Evolutionary conservation across 495 filamentous ascomycete species (phyloP).

Genomic region (Lichina pygmaea): DNA sequence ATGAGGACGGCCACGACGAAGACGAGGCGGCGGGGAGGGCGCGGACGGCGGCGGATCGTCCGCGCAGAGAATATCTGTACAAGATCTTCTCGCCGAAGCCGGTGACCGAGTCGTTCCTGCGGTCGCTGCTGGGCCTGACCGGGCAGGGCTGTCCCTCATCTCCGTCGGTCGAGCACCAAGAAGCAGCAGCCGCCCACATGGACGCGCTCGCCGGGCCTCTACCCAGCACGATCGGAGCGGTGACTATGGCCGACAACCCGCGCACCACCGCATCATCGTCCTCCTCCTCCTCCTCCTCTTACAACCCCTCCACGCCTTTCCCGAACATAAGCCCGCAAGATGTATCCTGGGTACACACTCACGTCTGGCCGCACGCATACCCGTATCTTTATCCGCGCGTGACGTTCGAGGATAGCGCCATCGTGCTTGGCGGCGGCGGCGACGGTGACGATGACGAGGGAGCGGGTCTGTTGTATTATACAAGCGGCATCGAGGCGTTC

Average conservation of each 20-base stretch:
- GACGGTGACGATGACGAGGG: not conserved
- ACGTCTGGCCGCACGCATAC: constrained; percentile 50
- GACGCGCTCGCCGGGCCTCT: not conserved
- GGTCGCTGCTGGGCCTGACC: constrained; percentile 17
- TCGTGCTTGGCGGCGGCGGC: constrained; percentile 20
- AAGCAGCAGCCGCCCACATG: no score
- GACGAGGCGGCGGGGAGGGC: not conserved
- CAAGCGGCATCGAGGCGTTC: constrained; percentile 78
- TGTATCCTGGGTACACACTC: constrained; percentile 54
- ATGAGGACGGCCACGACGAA: no score
- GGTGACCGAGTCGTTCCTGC: constrained; percentile 35
- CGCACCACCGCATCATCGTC: no score
- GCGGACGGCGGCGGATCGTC: not conserved
- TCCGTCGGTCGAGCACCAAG: no score
- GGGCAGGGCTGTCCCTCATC: not conserved
- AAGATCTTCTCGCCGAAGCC: constrained; percentile 76
- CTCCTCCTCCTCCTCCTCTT: no score
- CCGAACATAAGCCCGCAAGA: constrained; percentile 11
- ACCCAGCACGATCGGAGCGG: not conserved
- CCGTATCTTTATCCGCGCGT: constrained; percentile 58
- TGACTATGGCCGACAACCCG: not conserved
- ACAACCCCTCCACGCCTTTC: no score
- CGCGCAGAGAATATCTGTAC: constrained; percentile 48
- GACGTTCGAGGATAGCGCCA: constrained; percentile 58
- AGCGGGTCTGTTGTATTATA: constrained; percentile 41